phyloP scores from a whole-genome alignment of 2,329 filamentous ascomycete species.

The Claviceps sp. region DNA sequence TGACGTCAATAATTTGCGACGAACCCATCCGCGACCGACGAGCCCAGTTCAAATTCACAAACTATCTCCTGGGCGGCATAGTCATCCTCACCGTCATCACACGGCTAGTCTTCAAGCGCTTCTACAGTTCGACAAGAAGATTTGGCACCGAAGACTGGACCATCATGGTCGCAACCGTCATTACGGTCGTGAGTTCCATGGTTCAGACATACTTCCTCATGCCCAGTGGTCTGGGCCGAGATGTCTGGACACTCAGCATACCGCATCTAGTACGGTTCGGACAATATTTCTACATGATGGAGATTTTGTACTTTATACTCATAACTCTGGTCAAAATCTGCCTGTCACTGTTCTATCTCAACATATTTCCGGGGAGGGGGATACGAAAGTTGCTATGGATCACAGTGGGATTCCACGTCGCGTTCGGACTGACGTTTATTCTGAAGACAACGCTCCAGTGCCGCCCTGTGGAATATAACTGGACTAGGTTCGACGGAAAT shows the following conservation, averaged over 20 bases:
- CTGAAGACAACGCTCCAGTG: slow-evolving; percentile 30
- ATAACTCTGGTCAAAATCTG: slow-evolving; percentile 31
- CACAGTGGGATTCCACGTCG: slow-evolving; percentile 22
- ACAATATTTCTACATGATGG: slow-evolving; percentile 23
- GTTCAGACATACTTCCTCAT: slow-evolving; percentile 13
- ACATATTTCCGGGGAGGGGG: slow-evolving; percentile 27
- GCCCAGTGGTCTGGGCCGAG: slow-evolving; percentile 25
- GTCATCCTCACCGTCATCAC: slow-evolving; percentile 21
- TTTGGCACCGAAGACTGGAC: slow-evolving; percentile 21
- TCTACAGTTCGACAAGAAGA: slow-evolving; percentile 15
- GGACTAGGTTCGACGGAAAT: slow-evolving; percentile 27
- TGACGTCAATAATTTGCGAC: slow-evolving; percentile 11
- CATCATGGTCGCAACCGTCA: slow-evolving; percentile 12
- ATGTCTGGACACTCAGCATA: slow-evolving; percentile 28
- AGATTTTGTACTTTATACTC: slow-evolving; percentile 27
- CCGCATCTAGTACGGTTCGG: slow-evolving; percentile 25
- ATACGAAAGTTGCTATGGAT: slow-evolving; percentile 23
- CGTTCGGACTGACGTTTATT: slow-evolving; percentile 23
- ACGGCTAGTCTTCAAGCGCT: slow-evolving; percentile 16
- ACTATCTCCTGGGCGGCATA: slow-evolving; percentile 17
- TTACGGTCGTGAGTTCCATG: slow-evolving; percentile 12
- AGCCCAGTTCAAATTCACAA: slow-evolving; percentile 17
- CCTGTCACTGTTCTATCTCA: slow-evolving; percentile 34
- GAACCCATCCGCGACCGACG: slow-evolving; percentile 12
- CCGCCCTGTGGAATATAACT: slow-evolving; percentile 30